Evolutionary conservation across 441 rosid genomes (phyloP).

Genomic region (Sinapis alba): DNA sequence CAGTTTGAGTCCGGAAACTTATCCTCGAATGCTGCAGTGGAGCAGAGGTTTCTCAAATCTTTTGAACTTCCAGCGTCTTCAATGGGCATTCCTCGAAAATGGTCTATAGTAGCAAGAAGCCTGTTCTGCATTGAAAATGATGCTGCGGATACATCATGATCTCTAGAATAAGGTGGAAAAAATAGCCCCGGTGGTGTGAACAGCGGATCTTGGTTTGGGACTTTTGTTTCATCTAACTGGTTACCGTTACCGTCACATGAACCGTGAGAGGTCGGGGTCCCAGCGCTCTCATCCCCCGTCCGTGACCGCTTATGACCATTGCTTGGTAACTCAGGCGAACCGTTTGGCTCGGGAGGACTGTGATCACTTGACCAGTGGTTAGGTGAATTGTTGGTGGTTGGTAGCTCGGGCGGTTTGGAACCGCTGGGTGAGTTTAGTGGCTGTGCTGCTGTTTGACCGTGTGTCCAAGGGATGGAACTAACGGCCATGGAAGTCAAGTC

Average conservation of each 20-base stretch:
- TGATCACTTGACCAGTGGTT: slow-evolving; percentile 46
- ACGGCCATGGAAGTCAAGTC: slow-evolving; percentile 63
- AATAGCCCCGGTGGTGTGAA: slow-evolving; percentile 32
- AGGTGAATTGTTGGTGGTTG: slow-evolving; percentile 17
- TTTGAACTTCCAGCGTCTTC: slow-evolving; percentile 76
- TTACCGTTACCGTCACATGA: slow-evolving; percentile 84
- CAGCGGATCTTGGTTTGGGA: slow-evolving; percentile 28
- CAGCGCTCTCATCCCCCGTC: slow-evolving; percentile 65
- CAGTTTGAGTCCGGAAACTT: slow-evolving; percentile 56
- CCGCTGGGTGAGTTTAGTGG: no score
- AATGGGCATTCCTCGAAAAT: not conserved
- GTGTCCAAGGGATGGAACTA: slow-evolving; percentile 74
- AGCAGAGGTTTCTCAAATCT: slow-evolving; percentile 76
- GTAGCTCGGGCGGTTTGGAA: no score
- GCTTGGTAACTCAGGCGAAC: slow-evolving; percentile 45
- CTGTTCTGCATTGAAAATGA: slow-evolving; percentile 33
- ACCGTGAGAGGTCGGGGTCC: slow-evolving; percentile 81
- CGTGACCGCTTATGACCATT: slow-evolving; percentile 46
- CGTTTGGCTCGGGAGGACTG: slow-evolving; percentile 42
- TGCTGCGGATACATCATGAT: slow-evolving; percentile 34
- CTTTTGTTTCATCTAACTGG: slow-evolving; percentile 39
- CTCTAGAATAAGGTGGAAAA: slow-evolving; percentile 33
- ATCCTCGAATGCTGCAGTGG: slow-evolving; percentile 43
- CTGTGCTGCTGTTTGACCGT: slow-evolving; percentile 5
- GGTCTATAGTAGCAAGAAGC: slow-evolving; percentile 31